Conservation (phyloP, 2,329 filamentous ascomycete genomes). For the Phoma herbarum region DNA sequence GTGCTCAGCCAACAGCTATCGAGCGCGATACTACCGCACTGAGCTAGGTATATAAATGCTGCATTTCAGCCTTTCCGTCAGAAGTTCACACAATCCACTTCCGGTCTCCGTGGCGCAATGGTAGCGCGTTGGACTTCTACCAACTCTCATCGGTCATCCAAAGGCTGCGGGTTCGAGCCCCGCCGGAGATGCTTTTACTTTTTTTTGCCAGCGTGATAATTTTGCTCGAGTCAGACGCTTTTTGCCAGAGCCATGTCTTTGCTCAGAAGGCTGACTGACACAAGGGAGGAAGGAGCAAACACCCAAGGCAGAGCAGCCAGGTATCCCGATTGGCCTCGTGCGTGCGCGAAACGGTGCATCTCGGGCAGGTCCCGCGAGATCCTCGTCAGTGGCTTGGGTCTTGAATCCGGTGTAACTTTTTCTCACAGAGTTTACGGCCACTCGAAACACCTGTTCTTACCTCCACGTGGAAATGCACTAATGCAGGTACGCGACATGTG, state of each 20-base stretch:
- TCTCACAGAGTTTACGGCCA: background rate
- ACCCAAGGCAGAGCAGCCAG: background rate
- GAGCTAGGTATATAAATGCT: background rate
- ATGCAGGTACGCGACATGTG: slow-evolving; percentile 2
- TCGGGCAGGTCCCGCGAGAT: background rate
- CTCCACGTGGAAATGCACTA: background rate
- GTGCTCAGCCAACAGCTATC: too few species aligned
- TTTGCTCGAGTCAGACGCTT: too few species aligned
- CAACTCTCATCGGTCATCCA: slow-evolving; percentile 30
- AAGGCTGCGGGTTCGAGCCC: slow-evolving; percentile 48
- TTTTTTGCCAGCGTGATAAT: background rate
- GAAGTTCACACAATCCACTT: slow-evolving; percentile 35
- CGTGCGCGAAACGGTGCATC: too few species aligned
- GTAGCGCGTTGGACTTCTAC: slow-evolving; percentile 49
- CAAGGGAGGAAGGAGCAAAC: background rate
- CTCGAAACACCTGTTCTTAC: background rate
- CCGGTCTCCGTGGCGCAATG: slow-evolving; percentile 45
- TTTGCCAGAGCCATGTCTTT: too few species aligned
- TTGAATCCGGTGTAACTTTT: background rate
- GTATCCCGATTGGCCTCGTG: too few species aligned
- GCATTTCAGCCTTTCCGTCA: background rate
- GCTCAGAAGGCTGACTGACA: too few species aligned
- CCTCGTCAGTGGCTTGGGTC: background rate
- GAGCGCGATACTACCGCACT: too few species aligned
- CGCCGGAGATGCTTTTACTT: slow-evolving; percentile 39